Evolutionary conservation across 2,329 filamentous ascomycete genomes (phyloP).

Genomic region (Talaromyces sp.): DNA sequence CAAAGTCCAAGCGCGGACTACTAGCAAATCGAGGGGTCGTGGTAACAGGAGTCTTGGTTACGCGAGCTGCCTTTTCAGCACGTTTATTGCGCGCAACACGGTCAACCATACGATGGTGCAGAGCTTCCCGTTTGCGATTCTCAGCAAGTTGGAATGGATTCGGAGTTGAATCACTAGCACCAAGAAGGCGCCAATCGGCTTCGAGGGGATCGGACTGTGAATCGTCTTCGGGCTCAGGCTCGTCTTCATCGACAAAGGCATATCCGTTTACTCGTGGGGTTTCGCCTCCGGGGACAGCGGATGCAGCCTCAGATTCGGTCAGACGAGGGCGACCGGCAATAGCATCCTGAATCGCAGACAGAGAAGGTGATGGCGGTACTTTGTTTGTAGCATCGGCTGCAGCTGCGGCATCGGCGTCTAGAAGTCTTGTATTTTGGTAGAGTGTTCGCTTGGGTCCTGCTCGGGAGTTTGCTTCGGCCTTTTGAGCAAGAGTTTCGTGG

Average conservation of each 20-base stretch:
- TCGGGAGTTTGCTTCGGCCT: slow-evolving; percentile 69
- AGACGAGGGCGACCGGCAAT: slow-evolving; percentile 72
- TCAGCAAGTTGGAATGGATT: slow-evolving; percentile 82
- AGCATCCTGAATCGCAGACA: slow-evolving; percentile 81
- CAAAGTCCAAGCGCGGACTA: slow-evolving; percentile 42
- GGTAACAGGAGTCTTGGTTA: slow-evolving; percentile 53
- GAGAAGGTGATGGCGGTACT: slow-evolving; percentile 74
- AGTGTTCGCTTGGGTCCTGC: slow-evolving; percentile 76
- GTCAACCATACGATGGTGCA: slow-evolving; percentile 87
- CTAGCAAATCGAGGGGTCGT: slow-evolving; percentile 42
- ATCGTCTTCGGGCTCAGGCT: slow-evolving; percentile 37
- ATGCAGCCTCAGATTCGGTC: slow-evolving; percentile 62
- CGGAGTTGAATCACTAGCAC: slow-evolving; percentile 54
- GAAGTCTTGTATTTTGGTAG: slow-evolving; percentile 82
- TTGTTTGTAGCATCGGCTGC: slow-evolving; percentile 41
- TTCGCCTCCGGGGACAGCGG: slow-evolving; percentile 61
- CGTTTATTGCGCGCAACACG: slow-evolving; percentile 73
- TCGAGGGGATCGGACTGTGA: slow-evolving; percentile 14
- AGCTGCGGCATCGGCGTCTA: slow-evolving; percentile 46
- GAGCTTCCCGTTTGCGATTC: slow-evolving; percentile 72
- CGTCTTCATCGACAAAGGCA: slow-evolving; percentile 83
- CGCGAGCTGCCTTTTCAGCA: slow-evolving; percentile 61
- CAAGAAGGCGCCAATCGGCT: slow-evolving; percentile 42
- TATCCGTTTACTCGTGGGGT: slow-evolving; percentile 94
- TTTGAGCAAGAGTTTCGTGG: slow-evolving; percentile 64